phyloP scores from a whole-genome alignment of 2,329 filamentous ascomycete genomes.

The Aureobasidium sp. region DNA sequence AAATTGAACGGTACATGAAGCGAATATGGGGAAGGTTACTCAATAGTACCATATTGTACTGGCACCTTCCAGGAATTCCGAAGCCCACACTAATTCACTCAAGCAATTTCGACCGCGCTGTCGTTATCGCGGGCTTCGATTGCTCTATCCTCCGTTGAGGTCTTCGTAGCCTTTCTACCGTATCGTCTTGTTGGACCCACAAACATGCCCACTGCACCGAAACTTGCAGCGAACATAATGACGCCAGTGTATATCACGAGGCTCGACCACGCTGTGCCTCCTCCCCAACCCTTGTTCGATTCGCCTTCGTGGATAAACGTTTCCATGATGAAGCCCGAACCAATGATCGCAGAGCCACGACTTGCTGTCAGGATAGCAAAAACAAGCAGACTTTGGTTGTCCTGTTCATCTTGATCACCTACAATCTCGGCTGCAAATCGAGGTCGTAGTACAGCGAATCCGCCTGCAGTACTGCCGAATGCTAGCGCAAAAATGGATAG shows the following conservation, averaged over 20 bases:
- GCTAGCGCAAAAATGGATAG: background rate
- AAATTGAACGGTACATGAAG: background rate
- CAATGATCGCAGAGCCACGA: background rate
- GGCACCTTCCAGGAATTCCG: too few relatives aligned
- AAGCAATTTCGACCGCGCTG: background rate
- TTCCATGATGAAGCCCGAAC: background rate
- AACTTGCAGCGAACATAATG: background rate
- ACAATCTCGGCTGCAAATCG: background rate
- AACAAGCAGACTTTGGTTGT: background rate
- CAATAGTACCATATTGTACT: too few relatives aligned
- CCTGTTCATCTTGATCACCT: background rate
- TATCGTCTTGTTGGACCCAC: background rate
- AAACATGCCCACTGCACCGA: background rate
- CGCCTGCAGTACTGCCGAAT: background rate
- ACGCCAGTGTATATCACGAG: background rate
- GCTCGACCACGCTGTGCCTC: background rate
- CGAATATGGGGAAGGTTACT: too few relatives aligned
- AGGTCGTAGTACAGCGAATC: background rate
- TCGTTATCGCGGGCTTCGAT: background rate
- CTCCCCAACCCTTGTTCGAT: background rate
- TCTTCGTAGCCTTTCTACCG: background rate
- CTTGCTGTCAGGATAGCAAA: background rate
- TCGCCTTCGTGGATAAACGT: background rate
- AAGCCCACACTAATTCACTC: background rate
- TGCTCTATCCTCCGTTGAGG: background rate